Base-by-base conservation (phyloP, 2,329 filamentous ascomycete genomes). In the Calonectria pseudoturangicola region DNA sequence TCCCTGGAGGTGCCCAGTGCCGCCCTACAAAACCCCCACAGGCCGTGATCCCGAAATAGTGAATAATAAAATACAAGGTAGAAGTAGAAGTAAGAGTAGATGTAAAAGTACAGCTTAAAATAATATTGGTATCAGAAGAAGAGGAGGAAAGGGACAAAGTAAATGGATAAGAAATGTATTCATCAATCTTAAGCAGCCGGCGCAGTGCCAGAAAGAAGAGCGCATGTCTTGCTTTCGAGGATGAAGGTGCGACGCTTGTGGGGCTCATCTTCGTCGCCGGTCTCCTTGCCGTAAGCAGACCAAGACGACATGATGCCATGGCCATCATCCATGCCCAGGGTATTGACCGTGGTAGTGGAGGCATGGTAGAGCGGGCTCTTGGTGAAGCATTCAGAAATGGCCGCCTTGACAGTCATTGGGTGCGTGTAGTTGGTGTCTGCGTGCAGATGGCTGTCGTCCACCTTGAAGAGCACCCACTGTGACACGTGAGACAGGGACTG, bases 301-400 rank as follows among this genome's bases (percentile, higher is more conserved):
- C 54, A 58, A 15, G 54, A n/a, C 0, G 54, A 58, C 30, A 58
- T 33, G 54, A 58, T 58, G n/a, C 54, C 54, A 18, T 15, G 51
- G 30, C 4, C 18, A n/a, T 36, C 30, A 8, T 56, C 51, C 4
- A 8, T 21, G 51, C 30, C 30, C n/a, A 36, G 13, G 10, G 54
- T 58, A 33, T 39, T 39, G 54, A 58, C 4, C 4, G 30, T 39
- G 54, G 33, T 39, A 36, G 30, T 39, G n/a, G 54, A 58, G 18
- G 30, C 33, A 21, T 58, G 39, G n/a, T 25, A 58, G 54, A 25
- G 54, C 4, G 33, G 54, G 30, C 51, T 36, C 30, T 33, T 39
- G 10, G 51, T 13, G 10, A 58, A 58, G 30, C 54, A 58, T n/a
- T 39, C n/a, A 21, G 54, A 58, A 12, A 58, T 36, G 25, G 36